These are phyloP conservation scores for Venturia nashicola DNA, from an alignment of 2,329 filamentous ascomycete genomes.

Conservation along the genomic window DNA sequence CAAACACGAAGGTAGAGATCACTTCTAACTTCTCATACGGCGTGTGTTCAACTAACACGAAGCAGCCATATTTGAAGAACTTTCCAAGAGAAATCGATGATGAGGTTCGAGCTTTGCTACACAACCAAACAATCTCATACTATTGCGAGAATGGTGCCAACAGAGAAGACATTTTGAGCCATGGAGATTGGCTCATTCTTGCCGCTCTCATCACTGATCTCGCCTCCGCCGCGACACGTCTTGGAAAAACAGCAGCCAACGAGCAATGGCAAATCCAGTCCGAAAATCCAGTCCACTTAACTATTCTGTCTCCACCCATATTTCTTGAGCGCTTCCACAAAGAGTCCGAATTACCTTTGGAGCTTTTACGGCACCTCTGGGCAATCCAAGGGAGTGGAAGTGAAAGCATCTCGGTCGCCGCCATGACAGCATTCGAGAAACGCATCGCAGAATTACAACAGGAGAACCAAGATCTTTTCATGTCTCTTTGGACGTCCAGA, in stretches of 20 bases:
- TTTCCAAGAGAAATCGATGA: constrained; percentile 3
- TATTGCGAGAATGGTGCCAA: background rate
- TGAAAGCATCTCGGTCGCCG: background rate
- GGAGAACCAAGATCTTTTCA: constrained; percentile 19
- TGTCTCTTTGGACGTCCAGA: constrained; percentile 21
- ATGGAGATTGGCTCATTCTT: background rate
- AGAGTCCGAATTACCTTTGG: constrained; percentile 5
- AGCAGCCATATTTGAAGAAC: background rate
- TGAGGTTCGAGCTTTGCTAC: background rate
- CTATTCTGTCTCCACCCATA: background rate
- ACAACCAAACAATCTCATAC: background rate
- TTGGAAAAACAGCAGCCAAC: background rate
- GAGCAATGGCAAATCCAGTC: background rate
- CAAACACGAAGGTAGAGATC: background rate
- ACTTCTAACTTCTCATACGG: background rate
- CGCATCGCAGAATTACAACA: constrained; percentile 18
- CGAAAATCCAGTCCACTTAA: background rate
- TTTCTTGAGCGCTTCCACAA: background rate
- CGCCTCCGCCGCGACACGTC: background rate
- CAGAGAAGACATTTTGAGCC: background rate
- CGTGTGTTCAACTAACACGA: background rate
- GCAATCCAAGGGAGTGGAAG: background rate
- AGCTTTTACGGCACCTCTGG: constrained; percentile 3
- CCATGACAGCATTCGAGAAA: background rate
- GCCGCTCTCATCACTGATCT: background rate